Evolutionary conservation across 352 stramenopile genomes (phyloP), one percentile per base, ranked within the genome.

Genomic region (Globisporangium paddicum): DNA sequence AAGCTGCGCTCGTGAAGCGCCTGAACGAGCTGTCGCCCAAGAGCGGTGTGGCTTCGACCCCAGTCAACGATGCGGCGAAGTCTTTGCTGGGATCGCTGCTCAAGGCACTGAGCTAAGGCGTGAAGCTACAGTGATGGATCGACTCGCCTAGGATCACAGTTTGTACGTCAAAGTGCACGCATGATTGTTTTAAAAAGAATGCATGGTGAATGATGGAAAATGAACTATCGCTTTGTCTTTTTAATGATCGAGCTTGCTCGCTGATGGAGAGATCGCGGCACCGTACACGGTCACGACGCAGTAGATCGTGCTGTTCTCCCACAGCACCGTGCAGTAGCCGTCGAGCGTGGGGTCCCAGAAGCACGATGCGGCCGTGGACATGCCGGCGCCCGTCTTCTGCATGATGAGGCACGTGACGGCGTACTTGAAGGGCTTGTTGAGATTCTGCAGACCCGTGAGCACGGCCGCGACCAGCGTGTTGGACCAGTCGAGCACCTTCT

Each of bases 361-460:
- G 65, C 83, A 93, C 44, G 83, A 71, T 23, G 79, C 83, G 1
- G 81, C 73, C 2, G 83, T 91, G 35, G 78, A 71, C 67, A 91
- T 77, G 11, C 77, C 79, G 0, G 81, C 83, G 26, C 83, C 83
- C 2, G 81, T 93, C 63, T 93, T 93, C 55, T 93, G 83, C 81
- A 93, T 89, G 65, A 93, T 89, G 45, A 93, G 66, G 60, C 83
- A 93, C 30, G 83, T 93, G 40, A 91, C 80, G n/a, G 73, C 72
- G 62, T 89, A 88, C 67, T 93, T 93, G 70, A 93, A 90, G 3
- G 83, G 83, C 49, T 93, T 93, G 71, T 90, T 93, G 69, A 93
- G 77, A 67, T 89, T 91, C 69, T 90, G 83, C 37, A 93, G 70
- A 0, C 81, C 83, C 25, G 77, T 87, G 55, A 93, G 76, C 35